Base-by-base conservation (phyloP, 805 yeast species). In the Wickerhamiella dianesei region DNA sequence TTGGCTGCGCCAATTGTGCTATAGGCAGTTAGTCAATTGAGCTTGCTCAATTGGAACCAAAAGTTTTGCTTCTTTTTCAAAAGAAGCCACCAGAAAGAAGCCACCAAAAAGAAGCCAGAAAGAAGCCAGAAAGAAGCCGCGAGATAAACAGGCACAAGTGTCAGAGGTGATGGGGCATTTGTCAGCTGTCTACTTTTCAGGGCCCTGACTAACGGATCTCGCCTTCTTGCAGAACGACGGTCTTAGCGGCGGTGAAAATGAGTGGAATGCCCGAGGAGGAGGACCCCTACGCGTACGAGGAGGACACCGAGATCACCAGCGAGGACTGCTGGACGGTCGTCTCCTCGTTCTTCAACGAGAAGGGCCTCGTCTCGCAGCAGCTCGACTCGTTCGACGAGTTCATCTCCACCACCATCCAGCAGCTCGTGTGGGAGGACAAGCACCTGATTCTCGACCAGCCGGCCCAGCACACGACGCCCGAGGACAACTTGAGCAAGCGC, bases 291-390 rank as follows among this genome's bases (percentile, higher is more conserved):
- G 77, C 75, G 48, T 79, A 79, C 62, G 88, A 81, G 56, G 84
- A 76, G 52, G 72, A 67, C 45, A 75, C 74, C 50, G 76, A 80
- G 60, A 85, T 92, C 68, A 87, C 97, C 29, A 84, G 96, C 22
- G 98, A 92, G 70, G 98, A 92, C 72, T 92, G 98, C 68, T 92
- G 99, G 99, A 81, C 95, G 29, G 97, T 92, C 52, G 92, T 92
- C 56, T 82, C 96, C 22, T 77, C 97, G 16, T 92, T 92, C 66
- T 92, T 92, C 73, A 86, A 82, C 67, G 94, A 88, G 61, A 89
- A 88, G 63, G 98, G 98, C 50, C 74, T 92, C 56, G 99, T 92
- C 22, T 87, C 97, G 20, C 98, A 92, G 69, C 99, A 92, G 72
- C 73, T 92, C 60, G 98, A 92, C 62, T 94, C 98, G 17, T 92